Base-by-base conservation (phyloP, 768 basidiomycete species). In the Mycena vitilis region DNA sequence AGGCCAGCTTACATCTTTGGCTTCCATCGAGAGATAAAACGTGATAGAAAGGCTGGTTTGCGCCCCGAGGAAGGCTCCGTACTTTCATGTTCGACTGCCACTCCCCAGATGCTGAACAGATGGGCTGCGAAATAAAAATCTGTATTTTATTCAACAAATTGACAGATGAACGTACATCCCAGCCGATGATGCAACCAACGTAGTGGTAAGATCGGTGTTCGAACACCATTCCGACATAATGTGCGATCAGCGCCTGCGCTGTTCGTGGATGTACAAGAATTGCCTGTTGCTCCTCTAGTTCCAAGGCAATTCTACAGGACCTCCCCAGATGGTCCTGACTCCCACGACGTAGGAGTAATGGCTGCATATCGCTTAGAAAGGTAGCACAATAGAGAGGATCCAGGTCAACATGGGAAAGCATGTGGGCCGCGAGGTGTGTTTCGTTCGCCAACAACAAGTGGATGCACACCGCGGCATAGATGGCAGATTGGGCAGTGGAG, bases 191-290 rank as follows among this genome's bases (percentile, higher is more conserved):
- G 53, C 82, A 83, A 23, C 83, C 86, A 10, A 77, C 61, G 70
- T 86, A 85, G 8, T 74, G 76, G 60, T 81, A 82, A 54, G 69
- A 76, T 45, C 56, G 73, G 71, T 87, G 85, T 56, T 73, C 71
- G 63, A 87, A 85, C 36, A 83, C 75, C 83, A 85, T 82, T 13
- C 87, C 87, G 37, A 86, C 85, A 64, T 85, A 87, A 71, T 83
- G 79, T 70, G 78, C 76, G 13, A 87, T 75, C 36, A 53, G 63
- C 3, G 47, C 52, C 23, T 64, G 63, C 47, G 18, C 57, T 47
- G 58, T 73, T 16, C 81, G 78, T 37, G 72, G 58, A 47, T 66
- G 73, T 15, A 75, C 72, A 25, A 73, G 71, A n/a, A 69, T 44
- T 13, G 78, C 78, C 10, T 73, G 68, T 37, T 75, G 65, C 30